Conservation (phyloP, 2,329 filamentous ascomycete genomes). For the Colletotrichum simmondsii region DNA sequence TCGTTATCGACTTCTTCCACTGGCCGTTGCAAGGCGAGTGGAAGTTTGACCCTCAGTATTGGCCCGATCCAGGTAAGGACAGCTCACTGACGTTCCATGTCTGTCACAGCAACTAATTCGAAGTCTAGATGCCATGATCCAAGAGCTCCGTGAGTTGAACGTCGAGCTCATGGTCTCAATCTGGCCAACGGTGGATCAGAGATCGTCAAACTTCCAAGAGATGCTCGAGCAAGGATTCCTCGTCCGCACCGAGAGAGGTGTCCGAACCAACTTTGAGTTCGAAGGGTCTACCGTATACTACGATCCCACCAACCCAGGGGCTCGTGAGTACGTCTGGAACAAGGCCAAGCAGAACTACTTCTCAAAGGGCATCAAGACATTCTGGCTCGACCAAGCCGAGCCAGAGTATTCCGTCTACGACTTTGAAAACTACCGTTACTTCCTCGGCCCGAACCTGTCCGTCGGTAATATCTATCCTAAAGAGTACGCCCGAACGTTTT, state of each 20-base stretch:
- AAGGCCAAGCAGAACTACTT: conserved; percentile 71
- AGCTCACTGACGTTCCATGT: too few relatives aligned
- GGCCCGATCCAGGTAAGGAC: conserved; percentile 64
- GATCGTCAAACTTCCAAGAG: conserved; percentile 43
- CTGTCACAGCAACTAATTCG: too few relatives aligned
- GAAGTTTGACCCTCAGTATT: conserved; percentile 72
- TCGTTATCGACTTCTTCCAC: conserved; percentile 73
- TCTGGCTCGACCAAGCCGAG: conserved; percentile 78
- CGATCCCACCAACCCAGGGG: conserved; percentile 71
- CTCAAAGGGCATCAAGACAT: conserved; percentile 69
- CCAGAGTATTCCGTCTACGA: conserved; percentile 74
- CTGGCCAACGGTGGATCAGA: conserved; percentile 66
- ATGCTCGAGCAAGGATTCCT: conserved; percentile 61
- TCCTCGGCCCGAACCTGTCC: conserved; percentile 48
- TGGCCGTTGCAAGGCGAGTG: conserved; percentile 75
- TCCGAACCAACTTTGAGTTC: conserved; percentile 68
- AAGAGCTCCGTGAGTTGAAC: conserved; percentile 65
- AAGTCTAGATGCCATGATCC: conserved; percentile 66
- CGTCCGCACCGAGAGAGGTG: conserved; percentile 69
- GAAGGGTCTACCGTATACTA: conserved; percentile 69
- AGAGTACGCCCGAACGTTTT: conserved; percentile 70
- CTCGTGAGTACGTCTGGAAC: conserved; percentile 68
- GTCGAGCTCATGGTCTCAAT: conserved; percentile 77
- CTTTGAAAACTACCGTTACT: conserved; percentile 75
- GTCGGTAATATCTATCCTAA: conserved; percentile 70